A percentile compares a stretch with the other conserved stretches of the same genome.
These are phyloP conservation scores for Chrysoporthe cubensis DNA, from an alignment of 2,329 filamentous ascomycete species.

Conservation along the genomic window DNA sequence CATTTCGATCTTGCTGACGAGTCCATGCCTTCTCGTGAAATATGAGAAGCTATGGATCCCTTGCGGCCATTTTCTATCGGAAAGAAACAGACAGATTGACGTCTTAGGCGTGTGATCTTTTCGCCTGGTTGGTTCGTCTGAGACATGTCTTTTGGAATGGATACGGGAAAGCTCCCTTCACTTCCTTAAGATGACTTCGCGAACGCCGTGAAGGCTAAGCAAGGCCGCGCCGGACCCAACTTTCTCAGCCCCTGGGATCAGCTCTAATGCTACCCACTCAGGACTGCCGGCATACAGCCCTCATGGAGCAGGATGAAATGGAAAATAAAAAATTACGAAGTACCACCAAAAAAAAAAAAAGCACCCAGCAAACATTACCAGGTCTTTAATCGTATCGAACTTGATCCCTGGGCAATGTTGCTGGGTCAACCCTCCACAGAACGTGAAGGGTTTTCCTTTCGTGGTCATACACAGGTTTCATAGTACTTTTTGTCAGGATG, in stretches of 20 bases:
- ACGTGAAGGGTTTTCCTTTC: not conserved
- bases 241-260: slow-evolving; percentile 4
- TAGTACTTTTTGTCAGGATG: not conserved
- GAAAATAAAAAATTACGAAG: not conserved
- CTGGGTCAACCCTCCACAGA: not conserved
- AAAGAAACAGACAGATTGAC: not conserved
- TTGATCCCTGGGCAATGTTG: not conserved
- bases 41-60: not conserved
- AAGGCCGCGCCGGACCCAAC: slow-evolving; percentile 16
- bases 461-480: no score
- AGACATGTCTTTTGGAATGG: not conserved
- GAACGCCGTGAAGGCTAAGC: slow-evolving; percentile 11
- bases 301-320: not conserved
- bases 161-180: not conserved
- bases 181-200: slow-evolving; percentile 1
- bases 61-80: not conserved
- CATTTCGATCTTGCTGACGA: not conserved
- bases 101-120: slow-evolving; percentile 8
- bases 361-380: not conserved
- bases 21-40: not conserved
- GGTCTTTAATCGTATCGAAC: not conserved
- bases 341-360: not conserved
- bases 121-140: not conserved
- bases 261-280: not conserved
- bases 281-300: not conserved